These are phyloP conservation scores for Colletotrichum spinosum DNA, from an alignment of 2,329 filamentous ascomycete genomes.

Conservation along the genomic window DNA sequence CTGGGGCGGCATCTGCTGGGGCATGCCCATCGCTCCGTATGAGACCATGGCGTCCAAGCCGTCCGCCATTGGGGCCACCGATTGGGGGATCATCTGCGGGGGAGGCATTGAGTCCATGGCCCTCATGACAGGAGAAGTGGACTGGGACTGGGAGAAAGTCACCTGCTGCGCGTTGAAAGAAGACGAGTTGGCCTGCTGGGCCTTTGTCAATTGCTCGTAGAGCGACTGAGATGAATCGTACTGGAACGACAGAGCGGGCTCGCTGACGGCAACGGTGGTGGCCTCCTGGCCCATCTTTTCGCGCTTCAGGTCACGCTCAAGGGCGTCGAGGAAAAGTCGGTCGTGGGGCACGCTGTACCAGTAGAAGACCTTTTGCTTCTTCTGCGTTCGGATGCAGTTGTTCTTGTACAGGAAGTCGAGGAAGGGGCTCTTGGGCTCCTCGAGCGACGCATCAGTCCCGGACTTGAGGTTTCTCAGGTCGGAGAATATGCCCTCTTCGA, in stretches of 20 bases:
- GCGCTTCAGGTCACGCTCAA: constrained; percentile 97
- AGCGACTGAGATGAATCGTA: constrained; percentile 99
- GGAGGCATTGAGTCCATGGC: constrained; percentile 95
- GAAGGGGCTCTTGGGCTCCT: constrained; percentile 98
- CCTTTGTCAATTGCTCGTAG: constrained; percentile 99
- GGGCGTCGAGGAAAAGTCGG: constrained; percentile 93
- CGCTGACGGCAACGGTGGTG: constrained; percentile 95
- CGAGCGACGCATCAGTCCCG: constrained; percentile 95
- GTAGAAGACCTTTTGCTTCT: constrained; percentile 99
- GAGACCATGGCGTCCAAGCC: constrained; percentile 80
- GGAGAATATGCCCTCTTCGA: constrained; percentile 99
- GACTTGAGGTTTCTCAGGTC: constrained; percentile 98
- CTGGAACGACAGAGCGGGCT: constrained; percentile 97
- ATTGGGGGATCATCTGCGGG: constrained; percentile 78
- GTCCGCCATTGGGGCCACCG: constrained; percentile 68
- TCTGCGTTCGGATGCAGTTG: constrained; percentile 99
- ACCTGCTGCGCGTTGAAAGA: constrained; percentile 87
- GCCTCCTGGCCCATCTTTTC: constrained; percentile 99
- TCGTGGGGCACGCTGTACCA: constrained; percentile 99
- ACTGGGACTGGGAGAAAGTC: constrained; percentile 79
- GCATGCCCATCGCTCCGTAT: constrained; percentile 71
- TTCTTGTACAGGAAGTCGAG: constrained; percentile 99
- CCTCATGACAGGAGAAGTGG: constrained; percentile 89
- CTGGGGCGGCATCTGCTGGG: constrained; percentile 46
- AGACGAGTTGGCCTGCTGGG: constrained; percentile 97